A percentile compares a stretch with the other conserved stretches of the same genome.
phyloP scores from a whole-genome alignment of 2,329 filamentous ascomycete genomes.

The Neurospora sp. region DNA sequence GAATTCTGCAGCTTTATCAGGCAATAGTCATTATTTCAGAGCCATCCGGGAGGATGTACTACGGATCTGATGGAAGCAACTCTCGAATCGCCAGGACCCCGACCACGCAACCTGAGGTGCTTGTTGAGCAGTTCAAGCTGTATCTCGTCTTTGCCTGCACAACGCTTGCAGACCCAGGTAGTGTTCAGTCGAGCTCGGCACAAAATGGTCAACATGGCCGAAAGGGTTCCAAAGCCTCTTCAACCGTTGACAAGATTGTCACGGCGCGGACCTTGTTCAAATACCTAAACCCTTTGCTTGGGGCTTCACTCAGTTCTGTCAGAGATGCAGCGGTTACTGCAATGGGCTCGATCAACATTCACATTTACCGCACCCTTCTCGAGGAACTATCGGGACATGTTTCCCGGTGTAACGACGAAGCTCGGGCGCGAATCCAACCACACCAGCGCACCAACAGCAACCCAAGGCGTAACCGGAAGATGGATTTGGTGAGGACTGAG shows the following conservation, averaged over 20 bases:
- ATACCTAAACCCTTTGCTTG: slow-evolving; percentile 79
- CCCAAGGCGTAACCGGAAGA: slow-evolving; percentile 69
- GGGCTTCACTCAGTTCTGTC: slow-evolving; percentile 68
- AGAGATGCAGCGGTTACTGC: slow-evolving; percentile 84
- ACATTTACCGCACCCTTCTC: slow-evolving; percentile 81
- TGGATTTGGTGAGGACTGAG: slow-evolving; percentile 81
- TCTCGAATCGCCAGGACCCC: slow-evolving; percentile 43
- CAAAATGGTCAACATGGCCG: slow-evolving; percentile 64
- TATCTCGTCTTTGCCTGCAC: slow-evolving; percentile 97
- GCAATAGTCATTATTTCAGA: slow-evolving; percentile 73
- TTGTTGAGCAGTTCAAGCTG: slow-evolving; percentile 96
- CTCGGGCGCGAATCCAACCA: slow-evolving; percentile 57
- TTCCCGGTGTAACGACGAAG: slow-evolving; percentile 77
- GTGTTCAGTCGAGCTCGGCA: slow-evolving; percentile 43
- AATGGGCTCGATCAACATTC: slow-evolving; percentile 88
- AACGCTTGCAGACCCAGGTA: slow-evolving; percentile 76
- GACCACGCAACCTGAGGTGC: slow-evolving; percentile 69
- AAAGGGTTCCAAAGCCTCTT: slow-evolving; percentile 63
- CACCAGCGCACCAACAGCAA: slow-evolving; percentile 81
- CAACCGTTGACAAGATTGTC: slow-evolving; percentile 65
- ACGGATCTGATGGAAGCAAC: slow-evolving; percentile 50
- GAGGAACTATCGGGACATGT: slow-evolving; percentile 86
- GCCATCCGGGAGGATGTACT: slow-evolving; percentile 52
- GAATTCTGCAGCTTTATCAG: slow-evolving; percentile 87
- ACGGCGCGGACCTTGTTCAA: slow-evolving; percentile 86